A percentile compares a stretch with the other conserved stretches of the same genome.
phyloP scores from a whole-genome alignment of 1,139 yeast species.

The Fermentozyma sake region DNA sequence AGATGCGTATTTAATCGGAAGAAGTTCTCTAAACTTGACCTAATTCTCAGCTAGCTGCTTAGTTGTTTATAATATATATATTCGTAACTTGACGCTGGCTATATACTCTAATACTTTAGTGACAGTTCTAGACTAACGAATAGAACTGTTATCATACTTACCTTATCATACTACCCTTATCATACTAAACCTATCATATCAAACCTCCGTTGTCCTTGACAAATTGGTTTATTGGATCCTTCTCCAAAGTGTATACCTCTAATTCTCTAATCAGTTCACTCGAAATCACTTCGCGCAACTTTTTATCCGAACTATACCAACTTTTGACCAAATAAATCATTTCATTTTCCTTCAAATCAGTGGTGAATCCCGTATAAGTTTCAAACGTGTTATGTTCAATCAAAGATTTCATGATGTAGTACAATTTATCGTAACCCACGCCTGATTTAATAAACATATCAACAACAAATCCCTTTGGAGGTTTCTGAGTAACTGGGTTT shows the following conservation, averaged over 20 bases:
- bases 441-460: constrained; percentile 79
- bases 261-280: constrained; percentile 33
- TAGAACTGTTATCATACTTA: too few relatives aligned
- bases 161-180: too few relatives aligned
- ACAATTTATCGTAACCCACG: constrained; percentile 63
- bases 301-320: constrained; percentile 65
- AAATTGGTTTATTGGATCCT: constrained; percentile 44
- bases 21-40: too few relatives aligned
- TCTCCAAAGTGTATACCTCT: constrained; percentile 34
- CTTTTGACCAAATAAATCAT: constrained; percentile 58
- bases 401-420: constrained; percentile 61
- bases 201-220: constrained; percentile 20
- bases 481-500: constrained; percentile 38
- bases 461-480: constrained; percentile 40
- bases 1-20: too few relatives aligned
- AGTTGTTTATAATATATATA: too few relatives aligned
- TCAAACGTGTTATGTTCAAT: constrained; percentile 61
- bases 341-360: constrained; percentile 39
- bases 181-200: constrained; percentile 3
- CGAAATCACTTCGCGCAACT: constrained; percentile 50
- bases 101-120: too few relatives aligned
- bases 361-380: constrained; percentile 40
- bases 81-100: too few relatives aligned
- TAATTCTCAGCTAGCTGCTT: too few relatives aligned
- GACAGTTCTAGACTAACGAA: too few relatives aligned